Base-by-base conservation (phyloP, 257 asterid genomes). In the Gentiana dahurica region DNA sequence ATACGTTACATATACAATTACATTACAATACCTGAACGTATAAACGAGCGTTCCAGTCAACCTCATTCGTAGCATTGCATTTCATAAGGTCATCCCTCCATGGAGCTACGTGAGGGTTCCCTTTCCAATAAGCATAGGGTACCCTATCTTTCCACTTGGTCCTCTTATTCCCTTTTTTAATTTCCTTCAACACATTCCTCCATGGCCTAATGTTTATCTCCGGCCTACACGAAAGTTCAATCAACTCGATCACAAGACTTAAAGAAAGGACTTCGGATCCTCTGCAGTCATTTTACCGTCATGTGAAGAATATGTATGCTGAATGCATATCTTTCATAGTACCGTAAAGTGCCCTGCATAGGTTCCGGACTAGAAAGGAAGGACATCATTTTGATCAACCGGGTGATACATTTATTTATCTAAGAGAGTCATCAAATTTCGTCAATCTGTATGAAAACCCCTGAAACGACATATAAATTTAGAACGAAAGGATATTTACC, bases 91-190 rank as follows among this genome's bases (percentile, higher is more conserved):
- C 96, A 36, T 12, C 73, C 73, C 98, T 79, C 85, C 87, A 77
- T 2, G 85, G 89, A 60, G 77, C 57, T 48, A 77, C 91, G 12
- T 55, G 8, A 8, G 96, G 98, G 62, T 90, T 87, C 51, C 98
- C 98, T 50, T 58, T 90, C 98, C 98, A 90, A 54, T 90, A 90
- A 13, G 98, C 98, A 61, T 78, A 84, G 33, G 98, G 89, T 54
- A 60, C 81, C 74, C 98, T 82, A 2, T 84, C 94, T 60, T 64
- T 87, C 98, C 98, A 90, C 61, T 73, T 77, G 44, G 56, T 70
- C 70, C 50, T 82, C 66, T 80, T 60, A 53, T 84, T 82, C 51
- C 91, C 96, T 79, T 87, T 79, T 78, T 69, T 73, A 56, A 90
- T 82, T 46, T 80, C 89, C 65, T 79, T 69, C 66, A 84, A 50